Conservation (phyloP, 139 green algal species). For the Coelastrella sp. region DNA sequence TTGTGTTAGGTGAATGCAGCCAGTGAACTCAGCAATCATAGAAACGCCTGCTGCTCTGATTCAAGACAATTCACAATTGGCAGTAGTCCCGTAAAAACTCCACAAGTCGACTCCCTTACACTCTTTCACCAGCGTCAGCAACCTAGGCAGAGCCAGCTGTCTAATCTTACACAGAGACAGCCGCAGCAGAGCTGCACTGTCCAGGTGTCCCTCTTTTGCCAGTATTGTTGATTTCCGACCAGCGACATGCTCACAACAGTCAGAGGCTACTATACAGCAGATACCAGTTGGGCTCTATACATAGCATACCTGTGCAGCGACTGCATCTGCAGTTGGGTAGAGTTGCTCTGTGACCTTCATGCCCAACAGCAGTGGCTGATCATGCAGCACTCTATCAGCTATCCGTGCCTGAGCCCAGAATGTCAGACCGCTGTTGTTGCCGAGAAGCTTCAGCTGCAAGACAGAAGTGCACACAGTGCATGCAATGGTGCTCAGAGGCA, state of each 20-base stretch:
- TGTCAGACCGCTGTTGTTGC: not conserved
- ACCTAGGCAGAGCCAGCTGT: too few relatives aligned
- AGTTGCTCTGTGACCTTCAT: slow-evolving; percentile 13
- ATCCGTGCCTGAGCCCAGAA: slow-evolving; percentile 7
- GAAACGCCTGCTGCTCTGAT: not conserved
- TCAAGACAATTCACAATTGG: not conserved
- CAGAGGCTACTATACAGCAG: too few relatives aligned
- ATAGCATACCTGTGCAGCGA: slow-evolving; percentile 11
- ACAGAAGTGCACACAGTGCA: slow-evolving; percentile 8
- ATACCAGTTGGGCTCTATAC: not conserved
- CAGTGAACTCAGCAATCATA: too few relatives aligned
- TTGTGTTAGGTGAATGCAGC: too few relatives aligned
- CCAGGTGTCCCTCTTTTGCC: too few relatives aligned
- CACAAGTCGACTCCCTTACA: too few relatives aligned
- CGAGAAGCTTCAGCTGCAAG: slow-evolving; percentile 20
- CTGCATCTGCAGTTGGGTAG: not conserved
- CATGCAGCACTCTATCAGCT: not conserved
- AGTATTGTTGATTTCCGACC: too few relatives aligned
- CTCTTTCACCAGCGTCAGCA: too few relatives aligned
- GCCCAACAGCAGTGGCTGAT: slow-evolving; percentile 9
- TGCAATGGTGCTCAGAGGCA: not conserved
- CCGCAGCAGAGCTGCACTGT: too few relatives aligned
- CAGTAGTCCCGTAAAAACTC: not conserved
- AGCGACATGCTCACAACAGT: too few relatives aligned
- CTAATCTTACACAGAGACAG: too few relatives aligned